phyloP scores from a whole-genome alignment of 1,284 basidiomycete species.

The Peniophora sp. region DNA sequence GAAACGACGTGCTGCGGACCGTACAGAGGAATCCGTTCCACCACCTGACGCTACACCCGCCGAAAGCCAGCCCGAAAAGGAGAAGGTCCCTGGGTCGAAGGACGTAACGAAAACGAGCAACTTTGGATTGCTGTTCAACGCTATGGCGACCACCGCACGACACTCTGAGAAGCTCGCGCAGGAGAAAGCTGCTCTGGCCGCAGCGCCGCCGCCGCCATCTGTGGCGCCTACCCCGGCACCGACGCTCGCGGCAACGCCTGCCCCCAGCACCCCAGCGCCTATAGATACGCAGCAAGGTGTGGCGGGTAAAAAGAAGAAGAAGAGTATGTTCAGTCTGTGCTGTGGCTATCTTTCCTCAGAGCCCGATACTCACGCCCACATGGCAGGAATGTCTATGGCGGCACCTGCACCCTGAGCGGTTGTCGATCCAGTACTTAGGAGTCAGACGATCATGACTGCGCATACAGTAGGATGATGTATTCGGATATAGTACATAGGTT shows the following conservation, averaged over 20 bases:
- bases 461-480: not conserved
- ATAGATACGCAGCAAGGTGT: slow-evolving; percentile 37
- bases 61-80: slow-evolving; percentile 6
- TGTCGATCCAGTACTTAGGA: too few species aligned
- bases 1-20: slow-evolving; percentile 31
- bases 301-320: slow-evolving; percentile 65
- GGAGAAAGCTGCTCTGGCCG: slow-evolving; percentile 6
- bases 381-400: too few species aligned
- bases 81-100: slow-evolving; percentile 26
- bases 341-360: too few species aligned
- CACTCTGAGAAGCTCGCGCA: slow-evolving; percentile 24
- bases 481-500: not conserved
- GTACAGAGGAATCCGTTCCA: slow-evolving; percentile 16
- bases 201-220: slow-evolving; percentile 21
- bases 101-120: slow-evolving; percentile 54
- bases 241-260: slow-evolving; percentile 36
- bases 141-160: slow-evolving; percentile 67
- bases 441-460: too few species aligned
- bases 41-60: slow-evolving; percentile 17
- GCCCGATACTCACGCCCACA: too few species aligned
- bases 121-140: slow-evolving; percentile 52
- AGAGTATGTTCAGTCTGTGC: slow-evolving; percentile 33
- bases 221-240: slow-evolving; percentile 31
- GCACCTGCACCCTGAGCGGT: too few species aligned
- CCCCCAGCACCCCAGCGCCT: slow-evolving; percentile 23